These are phyloP conservation scores for Hypoxylon sp. DNA, from an alignment of 2,329 filamentous ascomycete genomes.

Conservation along the genomic window DNA sequence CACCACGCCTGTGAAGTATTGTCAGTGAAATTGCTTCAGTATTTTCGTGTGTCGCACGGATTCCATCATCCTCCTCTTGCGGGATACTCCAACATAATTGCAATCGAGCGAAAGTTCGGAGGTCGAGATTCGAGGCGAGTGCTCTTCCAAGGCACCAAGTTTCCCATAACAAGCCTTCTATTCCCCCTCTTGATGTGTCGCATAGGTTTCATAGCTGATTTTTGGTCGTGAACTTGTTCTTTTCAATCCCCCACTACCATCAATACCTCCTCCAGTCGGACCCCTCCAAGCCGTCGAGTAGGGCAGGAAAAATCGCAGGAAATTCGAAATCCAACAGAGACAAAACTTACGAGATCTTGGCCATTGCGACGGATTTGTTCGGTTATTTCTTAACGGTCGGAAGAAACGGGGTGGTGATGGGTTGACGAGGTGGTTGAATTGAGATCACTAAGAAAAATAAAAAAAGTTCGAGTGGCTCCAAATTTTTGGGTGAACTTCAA, in stretches of 20 bases:
- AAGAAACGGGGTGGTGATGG: conserved; percentile 26
- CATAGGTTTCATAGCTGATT: background rate
- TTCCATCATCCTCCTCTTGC: conserved; percentile 3
- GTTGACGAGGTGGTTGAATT: conserved; percentile 21
- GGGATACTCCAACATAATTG: conserved; percentile 3
- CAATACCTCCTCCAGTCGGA: conserved; percentile 17
- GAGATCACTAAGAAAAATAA: conserved; percentile 15
- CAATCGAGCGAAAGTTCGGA: conserved; percentile 11
- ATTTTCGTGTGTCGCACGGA: background rate
- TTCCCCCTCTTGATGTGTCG: background rate
- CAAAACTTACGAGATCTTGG: conserved; percentile 44
- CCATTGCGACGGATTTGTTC: conserved; percentile 41
- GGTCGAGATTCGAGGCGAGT: background rate
- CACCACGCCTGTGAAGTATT: conserved; percentile 70
- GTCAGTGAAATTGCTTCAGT: conserved; percentile 29
- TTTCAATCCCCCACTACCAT: conserved; percentile 23
- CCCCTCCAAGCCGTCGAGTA: conserved; percentile 14
- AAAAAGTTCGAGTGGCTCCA: conserved; percentile 31
- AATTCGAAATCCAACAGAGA: conserved; percentile 20
- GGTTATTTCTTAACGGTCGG: conserved; percentile 23
- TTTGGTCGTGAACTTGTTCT: background rate
- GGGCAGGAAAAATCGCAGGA: conserved; percentile 5
- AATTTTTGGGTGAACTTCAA: conserved; percentile 27
- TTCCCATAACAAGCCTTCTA: background rate
- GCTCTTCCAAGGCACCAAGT: background rate